phyloP scores from a whole-genome alignment of 2,329 filamentous ascomycete species.

The Colletotrichum siamense region DNA sequence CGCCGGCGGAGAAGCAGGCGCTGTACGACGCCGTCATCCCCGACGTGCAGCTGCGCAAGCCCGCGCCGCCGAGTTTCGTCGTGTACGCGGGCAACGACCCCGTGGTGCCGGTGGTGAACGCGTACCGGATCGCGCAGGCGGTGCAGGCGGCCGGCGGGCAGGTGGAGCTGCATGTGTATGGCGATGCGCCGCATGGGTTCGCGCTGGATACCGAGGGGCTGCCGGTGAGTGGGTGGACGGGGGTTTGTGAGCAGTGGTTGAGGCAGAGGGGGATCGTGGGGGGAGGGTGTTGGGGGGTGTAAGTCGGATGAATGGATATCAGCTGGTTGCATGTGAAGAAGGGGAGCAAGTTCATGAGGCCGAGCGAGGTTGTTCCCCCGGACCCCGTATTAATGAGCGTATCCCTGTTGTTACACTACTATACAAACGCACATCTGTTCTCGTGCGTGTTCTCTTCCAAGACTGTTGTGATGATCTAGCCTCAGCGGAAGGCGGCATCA shows the following conservation, averaged over 20 bases:
- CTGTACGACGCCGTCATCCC: conserved; percentile 26
- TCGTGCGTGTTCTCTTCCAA: background rate
- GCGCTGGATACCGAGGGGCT: conserved; percentile 22
- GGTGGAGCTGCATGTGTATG: conserved; percentile 26
- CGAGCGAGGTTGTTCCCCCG: background rate
- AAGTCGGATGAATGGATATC: too few species aligned
- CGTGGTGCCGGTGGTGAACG: conserved; percentile 25
- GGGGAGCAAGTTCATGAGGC: background rate
- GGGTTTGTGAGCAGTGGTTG: conserved; percentile 24
- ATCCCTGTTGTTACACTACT: background rate
- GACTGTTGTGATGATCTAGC: background rate
- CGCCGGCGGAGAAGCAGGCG: conserved; percentile 27
- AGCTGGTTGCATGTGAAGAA: background rate
- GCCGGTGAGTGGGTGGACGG: conserved; percentile 24
- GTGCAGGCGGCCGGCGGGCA: conserved; percentile 14
- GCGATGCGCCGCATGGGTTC: conserved; percentile 26
- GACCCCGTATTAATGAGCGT: background rate
- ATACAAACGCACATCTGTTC: background rate
- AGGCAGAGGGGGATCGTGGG: conserved; percentile 4
- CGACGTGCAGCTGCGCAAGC: conserved; percentile 20
- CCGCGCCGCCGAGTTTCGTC: conserved; percentile 25
- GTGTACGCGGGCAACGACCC: conserved; percentile 25
- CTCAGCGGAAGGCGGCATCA: conserved; percentile 7
- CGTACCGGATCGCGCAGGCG: conserved; percentile 24
- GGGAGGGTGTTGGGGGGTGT: background rate